Conservation (phyloP, 2,329 filamentous ascomycete species). For the Claviceps pazoutovae region DNA sequence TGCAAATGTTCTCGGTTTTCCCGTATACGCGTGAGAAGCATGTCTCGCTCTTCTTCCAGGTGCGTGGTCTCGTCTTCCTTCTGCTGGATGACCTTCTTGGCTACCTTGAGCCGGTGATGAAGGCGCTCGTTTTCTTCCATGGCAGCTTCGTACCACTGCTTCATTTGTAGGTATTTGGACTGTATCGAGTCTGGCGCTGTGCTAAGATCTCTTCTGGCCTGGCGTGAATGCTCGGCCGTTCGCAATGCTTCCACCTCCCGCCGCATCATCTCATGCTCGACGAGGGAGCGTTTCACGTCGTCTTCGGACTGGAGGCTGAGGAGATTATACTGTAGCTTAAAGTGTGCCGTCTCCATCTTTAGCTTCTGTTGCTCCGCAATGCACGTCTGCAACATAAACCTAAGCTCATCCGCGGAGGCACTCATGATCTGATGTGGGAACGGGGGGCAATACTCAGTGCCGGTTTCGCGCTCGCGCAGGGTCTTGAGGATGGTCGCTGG, state of each 20-base stretch:
- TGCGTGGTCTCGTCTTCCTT: slow-evolving; percentile 59
- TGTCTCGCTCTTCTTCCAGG: slow-evolving; percentile 61
- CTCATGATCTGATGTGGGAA: slow-evolving; percentile 35
- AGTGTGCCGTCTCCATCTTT: slow-evolving; percentile 76
- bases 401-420: slow-evolving; percentile 41
- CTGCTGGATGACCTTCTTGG: slow-evolving; percentile 65
- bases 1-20: slow-evolving; percentile 84
- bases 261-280: slow-evolving; percentile 85
- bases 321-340: slow-evolving; percentile 80
- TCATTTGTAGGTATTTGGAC: slow-evolving; percentile 45
- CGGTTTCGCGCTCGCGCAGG: slow-evolving; percentile 16
- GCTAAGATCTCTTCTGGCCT: slow-evolving; percentile 40
- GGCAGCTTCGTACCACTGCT: slow-evolving; percentile 51
- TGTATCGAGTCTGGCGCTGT: slow-evolving; percentile 38
- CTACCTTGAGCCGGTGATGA: slow-evolving; percentile 51
- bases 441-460: slow-evolving; percentile 32
- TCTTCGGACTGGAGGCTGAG: slow-evolving; percentile 74
- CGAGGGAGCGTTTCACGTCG: slow-evolving; percentile 70
- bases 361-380: slow-evolving; percentile 43
- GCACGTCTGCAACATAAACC: slow-evolving; percentile 39
- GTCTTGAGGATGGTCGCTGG: slow-evolving; percentile 32
- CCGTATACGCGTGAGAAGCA: slow-evolving; percentile 69
- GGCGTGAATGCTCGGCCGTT: slow-evolving; percentile 53
- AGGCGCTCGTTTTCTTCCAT: slow-evolving; percentile 52
- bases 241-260: slow-evolving; percentile 77